phyloP scores from a whole-genome alignment of 345 rosid species.

The Triadica sebifera region DNA sequence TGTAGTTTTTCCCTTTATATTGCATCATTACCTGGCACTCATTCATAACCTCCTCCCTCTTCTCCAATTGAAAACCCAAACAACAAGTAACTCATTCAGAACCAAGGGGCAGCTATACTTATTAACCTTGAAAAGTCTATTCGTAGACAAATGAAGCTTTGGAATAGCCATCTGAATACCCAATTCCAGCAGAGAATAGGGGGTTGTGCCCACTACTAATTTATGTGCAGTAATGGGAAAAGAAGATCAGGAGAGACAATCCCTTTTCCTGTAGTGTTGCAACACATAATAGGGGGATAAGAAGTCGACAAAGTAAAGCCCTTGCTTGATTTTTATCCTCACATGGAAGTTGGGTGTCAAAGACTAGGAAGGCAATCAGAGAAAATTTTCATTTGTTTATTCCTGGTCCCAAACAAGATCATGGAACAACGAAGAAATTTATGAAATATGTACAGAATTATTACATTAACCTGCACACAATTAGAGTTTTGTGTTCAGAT shows the following conservation, averaged over 20 bases:
- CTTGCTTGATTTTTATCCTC: too few species aligned
- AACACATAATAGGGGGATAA: too few species aligned
- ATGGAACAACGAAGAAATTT: too few species aligned
- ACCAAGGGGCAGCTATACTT: neutral
- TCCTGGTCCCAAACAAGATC: too few species aligned
- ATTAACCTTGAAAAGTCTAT: neutral
- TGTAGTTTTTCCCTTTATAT: neutral
- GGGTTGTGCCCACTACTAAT: too few species aligned
- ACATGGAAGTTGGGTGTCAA: too few species aligned
- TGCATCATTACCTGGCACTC: neutral
- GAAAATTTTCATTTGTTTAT: too few species aligned
- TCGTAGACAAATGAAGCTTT: neutral
- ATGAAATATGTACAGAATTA: neutral
- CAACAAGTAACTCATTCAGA: neutral
- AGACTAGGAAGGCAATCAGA: too few species aligned
- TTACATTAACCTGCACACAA: neutral
- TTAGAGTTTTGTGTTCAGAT: neutral
- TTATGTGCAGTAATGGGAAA: neutral
- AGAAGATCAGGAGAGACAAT: too few species aligned
- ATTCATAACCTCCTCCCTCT: neutral
- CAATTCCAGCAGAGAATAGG: too few species aligned
- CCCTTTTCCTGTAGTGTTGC: too few species aligned
- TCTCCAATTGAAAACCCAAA: neutral
- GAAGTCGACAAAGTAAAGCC: too few species aligned
- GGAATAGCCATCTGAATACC: neutral